Evolutionary conservation across 208 protist genomes (phyloP).

Genomic region (Paratrypanosoma confusum): DNA sequence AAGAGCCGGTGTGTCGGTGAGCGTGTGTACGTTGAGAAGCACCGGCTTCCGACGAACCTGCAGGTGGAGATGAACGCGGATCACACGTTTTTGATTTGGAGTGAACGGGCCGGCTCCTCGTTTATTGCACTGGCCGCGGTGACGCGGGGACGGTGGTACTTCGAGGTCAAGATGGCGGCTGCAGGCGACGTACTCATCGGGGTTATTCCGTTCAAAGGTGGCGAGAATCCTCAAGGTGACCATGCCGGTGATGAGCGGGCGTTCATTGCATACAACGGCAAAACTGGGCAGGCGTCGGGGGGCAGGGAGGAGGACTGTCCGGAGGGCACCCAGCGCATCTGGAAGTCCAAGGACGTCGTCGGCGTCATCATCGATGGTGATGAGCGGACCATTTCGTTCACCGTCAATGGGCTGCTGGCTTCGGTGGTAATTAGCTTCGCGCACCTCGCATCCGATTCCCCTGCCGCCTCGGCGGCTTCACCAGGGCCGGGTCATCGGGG

Average conservation of each 20-base stretch:
- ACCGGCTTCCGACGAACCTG: conserved; percentile 35
- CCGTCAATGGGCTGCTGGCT: conserved; percentile 56
- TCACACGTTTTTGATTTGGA: conserved; percentile 48
- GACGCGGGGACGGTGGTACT: conserved; percentile 74
- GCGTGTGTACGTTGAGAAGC: conserved; percentile 51
- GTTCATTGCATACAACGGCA: conserved; percentile 71
- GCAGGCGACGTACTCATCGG: conserved; percentile 62
- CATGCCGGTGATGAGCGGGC: neutral
- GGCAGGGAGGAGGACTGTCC: neutral
- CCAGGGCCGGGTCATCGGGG: neutral
- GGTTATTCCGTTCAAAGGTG: conserved; percentile 34
- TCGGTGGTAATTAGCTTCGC: conserved; percentile 36
- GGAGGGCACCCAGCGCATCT: conserved; percentile 18
- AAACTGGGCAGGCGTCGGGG: conserved; percentile 18
- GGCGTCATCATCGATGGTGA: conserved; percentile 69
- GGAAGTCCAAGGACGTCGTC: conserved; percentile 62
- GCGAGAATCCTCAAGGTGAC: conserved; percentile 14
- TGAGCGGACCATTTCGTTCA: conserved; percentile 38
- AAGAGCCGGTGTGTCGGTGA: conserved; percentile 30
- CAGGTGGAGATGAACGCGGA: conserved; percentile 63
- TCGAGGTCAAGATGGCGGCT: conserved; percentile 63
- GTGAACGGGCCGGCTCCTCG: conserved; percentile 27
- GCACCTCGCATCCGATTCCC: too few relatives aligned
- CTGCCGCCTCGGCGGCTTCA: neutral
- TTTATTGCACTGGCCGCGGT: conserved; percentile 53